Evolutionary conservation across 1,139 yeast genomes (phyloP).

Genomic region (Suhomyces guaymorum): DNA sequence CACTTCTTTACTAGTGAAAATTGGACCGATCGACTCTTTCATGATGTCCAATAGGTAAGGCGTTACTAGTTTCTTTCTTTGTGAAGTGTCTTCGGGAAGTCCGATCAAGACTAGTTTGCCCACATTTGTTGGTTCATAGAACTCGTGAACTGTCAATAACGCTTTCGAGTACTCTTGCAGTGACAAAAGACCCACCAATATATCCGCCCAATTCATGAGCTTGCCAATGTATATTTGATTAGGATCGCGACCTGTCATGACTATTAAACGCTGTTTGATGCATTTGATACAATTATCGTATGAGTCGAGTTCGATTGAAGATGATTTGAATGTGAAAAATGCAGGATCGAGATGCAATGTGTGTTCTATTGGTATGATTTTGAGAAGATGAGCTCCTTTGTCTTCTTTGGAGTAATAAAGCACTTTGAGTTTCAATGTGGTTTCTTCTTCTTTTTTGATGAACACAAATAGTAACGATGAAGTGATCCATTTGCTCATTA

Average conservation of each 20-base stretch:
- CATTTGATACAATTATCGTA: conserved; percentile 23
- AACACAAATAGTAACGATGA: conserved; percentile 48
- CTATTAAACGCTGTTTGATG: conserved; percentile 29
- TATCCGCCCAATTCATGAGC: conserved; percentile 74
- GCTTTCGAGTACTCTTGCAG: conserved; percentile 55
- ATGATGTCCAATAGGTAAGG: conserved; percentile 61
- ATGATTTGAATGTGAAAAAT: not conserved
- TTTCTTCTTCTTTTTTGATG: conserved; percentile 10
- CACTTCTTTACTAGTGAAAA: conserved; percentile 22
- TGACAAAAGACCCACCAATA: conserved; percentile 49
- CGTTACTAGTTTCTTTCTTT: conserved; percentile 50
- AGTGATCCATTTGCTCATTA: conserved; percentile 62
- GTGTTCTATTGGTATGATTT: conserved; percentile 4
- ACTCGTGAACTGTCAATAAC: conserved; percentile 52
- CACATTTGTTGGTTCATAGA: conserved; percentile 39
- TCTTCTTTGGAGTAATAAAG: conserved; percentile 9
- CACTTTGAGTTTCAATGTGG: conserved; percentile 2
- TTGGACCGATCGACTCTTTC: conserved; percentile 48
- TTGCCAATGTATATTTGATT: conserved; percentile 53
- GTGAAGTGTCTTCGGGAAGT: conserved; percentile 48
- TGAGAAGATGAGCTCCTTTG: not conserved
- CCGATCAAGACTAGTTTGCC: conserved; percentile 53
- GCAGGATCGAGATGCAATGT: conserved; percentile 3
- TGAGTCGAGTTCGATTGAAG: not conserved
- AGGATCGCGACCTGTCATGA: conserved; percentile 16